These are phyloP conservation scores for Mangifera indica DNA, from an alignment of 345 rosid genomes.

Conservation along the genomic window DNA sequence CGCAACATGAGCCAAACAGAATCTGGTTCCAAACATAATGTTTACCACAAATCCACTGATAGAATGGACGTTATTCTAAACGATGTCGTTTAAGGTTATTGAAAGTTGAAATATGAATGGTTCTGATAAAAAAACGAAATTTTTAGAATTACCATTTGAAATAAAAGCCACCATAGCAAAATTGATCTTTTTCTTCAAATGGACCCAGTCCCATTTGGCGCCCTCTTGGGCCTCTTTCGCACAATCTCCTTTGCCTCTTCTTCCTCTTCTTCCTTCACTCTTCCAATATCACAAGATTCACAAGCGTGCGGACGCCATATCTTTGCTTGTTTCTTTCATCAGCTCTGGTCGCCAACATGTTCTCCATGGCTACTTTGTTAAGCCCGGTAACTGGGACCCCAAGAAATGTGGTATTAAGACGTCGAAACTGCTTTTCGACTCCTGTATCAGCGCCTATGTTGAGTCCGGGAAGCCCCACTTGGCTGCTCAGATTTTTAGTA, in stretches of 20 bases:
- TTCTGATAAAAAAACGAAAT: too few relatives aligned
- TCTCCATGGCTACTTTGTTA: slow-evolving; percentile 39
- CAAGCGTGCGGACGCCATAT: slow-evolving; percentile 65
- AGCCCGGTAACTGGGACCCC: slow-evolving; percentile 16
- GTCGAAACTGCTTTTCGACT: slow-evolving; percentile 57
- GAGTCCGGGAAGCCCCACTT: slow-evolving; percentile 56
- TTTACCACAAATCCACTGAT: too few relatives aligned
- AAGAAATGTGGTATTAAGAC: slow-evolving; percentile 26
- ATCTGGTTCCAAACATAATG: neutral
- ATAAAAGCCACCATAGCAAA: too few relatives aligned
- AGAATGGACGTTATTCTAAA: too few relatives aligned
- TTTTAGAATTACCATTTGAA: too few relatives aligned
- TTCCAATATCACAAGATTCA: slow-evolving; percentile 42
- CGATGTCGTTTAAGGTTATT: too few relatives aligned
- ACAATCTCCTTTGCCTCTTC: slow-evolving; percentile 50
- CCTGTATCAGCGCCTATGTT: slow-evolving; percentile 57
- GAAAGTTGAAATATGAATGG: too few relatives aligned
- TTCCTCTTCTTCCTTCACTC: slow-evolving; percentile 58
- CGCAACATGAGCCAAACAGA: neutral
- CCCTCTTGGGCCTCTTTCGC: slow-evolving; percentile 33
- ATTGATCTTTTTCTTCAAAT: slow-evolving; percentile 17
- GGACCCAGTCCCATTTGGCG: slow-evolving; percentile 48
- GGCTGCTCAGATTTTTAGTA: slow-evolving; percentile 63
- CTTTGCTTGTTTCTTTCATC: slow-evolving; percentile 61
- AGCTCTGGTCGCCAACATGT: slow-evolving; percentile 42